Evolutionary conservation across 2,329 filamentous ascomycete species (phyloP).

Genomic region (Nemania sp.): DNA sequence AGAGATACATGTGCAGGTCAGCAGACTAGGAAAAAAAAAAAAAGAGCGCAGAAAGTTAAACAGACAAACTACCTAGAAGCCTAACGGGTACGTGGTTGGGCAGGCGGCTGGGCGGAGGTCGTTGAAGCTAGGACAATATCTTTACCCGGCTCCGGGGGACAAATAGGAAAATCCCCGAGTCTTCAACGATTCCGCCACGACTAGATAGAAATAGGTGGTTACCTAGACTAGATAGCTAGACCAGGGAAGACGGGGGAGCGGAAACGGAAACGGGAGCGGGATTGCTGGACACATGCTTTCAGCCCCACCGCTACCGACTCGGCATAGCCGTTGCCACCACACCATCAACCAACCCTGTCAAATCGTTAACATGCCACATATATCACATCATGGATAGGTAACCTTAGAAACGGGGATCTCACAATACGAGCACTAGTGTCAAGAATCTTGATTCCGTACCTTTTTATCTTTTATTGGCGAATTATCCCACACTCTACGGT

Average conservation of each 20-base stretch:
- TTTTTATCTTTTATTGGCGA: slow-evolving; percentile 8
- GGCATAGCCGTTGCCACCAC: background rate
- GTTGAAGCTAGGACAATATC: too few relatives aligned
- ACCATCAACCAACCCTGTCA: background rate
- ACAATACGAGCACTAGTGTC: background rate
- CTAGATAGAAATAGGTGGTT: too few relatives aligned
- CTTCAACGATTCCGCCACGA: background rate
- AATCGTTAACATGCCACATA: background rate
- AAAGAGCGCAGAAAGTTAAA: too few relatives aligned
- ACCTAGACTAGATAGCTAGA: slow-evolving; percentile 1
- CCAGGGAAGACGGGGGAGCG: too few relatives aligned
- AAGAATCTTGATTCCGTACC: background rate
- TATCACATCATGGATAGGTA: background rate
- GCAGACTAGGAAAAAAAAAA: too few relatives aligned
- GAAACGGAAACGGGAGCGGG: background rate
- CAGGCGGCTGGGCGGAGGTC: background rate
- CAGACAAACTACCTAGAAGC: too few relatives aligned
- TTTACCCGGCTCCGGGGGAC: background rate
- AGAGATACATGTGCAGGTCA: too few relatives aligned
- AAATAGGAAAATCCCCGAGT: background rate
- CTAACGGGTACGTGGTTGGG: background rate
- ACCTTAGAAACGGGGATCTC: background rate
- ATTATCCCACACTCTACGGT: slow-evolving; percentile 15
- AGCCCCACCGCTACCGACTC: background rate
- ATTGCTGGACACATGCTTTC: background rate